Evolutionary conservation across 176 grass and related monocot genomes (phyloP), one percentile per base, ranked within the genome.

Genomic region (Urochloa ruziziensis): DNA sequence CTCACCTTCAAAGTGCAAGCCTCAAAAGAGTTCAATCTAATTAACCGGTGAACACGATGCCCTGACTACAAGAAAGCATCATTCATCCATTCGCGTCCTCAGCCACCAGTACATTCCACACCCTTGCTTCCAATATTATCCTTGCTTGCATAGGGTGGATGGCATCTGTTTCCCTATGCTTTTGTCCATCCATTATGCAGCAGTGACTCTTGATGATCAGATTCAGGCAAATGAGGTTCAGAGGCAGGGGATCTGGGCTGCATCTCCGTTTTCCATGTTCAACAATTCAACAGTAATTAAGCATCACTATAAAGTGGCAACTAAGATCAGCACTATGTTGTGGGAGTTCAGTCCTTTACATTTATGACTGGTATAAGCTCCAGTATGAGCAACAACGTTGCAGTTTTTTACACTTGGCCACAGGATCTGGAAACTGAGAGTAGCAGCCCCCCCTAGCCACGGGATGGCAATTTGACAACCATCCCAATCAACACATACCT

Each of bases 1-100:
- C 13, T 73, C 46, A 65, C 57, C 35, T 11, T 14, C 10, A 21
- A 84, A 88, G 57, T 79, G 54, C 69, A 83, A 65, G 21, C 60
- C n/a, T 27, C 46, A 66, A 75, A 64, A 75, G 59, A n/a, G 29
- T 42, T 80, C 69, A 60, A 49, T 52, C 39, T 62, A 61, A 43
- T 57, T 37, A 85, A 34, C 23, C n/a, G 23, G 69, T 86, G 88
- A 82, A 17, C 33, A 56, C 21, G 57, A 17, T 46, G 46, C 25
- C 52, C 13, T 80, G 44, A 67, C 23, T 23, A 65, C 63, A 65
- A 65, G 54, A 77, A 85, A 81, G 51, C 70, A 18, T 5, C 33
- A 82, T 21, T 54, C 14, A 80, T 15, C 27, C 16, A 37, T 42
- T 18, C 21, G 37, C 16, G 18, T 63, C 16, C 47, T 21, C 27